Conservation (phyloP, 2,329 filamentous ascomycete genomes). For the Fusarium musae region DNA sequence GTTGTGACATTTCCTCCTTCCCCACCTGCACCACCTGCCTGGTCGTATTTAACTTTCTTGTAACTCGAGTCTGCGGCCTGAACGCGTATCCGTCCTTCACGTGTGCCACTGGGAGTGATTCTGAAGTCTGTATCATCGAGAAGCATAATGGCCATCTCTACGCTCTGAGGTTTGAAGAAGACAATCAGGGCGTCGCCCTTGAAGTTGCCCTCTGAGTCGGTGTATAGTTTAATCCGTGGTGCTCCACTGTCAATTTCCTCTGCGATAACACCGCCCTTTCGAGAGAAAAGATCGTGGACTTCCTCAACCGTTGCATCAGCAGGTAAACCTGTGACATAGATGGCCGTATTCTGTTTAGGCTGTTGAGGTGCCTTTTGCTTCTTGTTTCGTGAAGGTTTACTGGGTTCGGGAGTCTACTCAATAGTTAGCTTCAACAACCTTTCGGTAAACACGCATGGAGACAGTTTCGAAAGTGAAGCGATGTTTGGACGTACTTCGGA, state of each 20-base stretch:
- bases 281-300: slow-evolving; percentile 83
- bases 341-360: slow-evolving; percentile 81
- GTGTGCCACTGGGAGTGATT: slow-evolving; percentile 63
- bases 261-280: slow-evolving; percentile 88
- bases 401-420: slow-evolving; percentile 41
- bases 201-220: slow-evolving; percentile 81
- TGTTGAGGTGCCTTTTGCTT: slow-evolving; percentile 60
- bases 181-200: slow-evolving; percentile 94
- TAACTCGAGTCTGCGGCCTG: slow-evolving; percentile 89
- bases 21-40: slow-evolving; percentile 44
- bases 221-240: slow-evolving; percentile 93
- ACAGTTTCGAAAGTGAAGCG: neutral
- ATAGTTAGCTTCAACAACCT: slow-evolving; percentile 16
- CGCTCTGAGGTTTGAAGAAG: slow-evolving; percentile 95
- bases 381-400: slow-evolving; percentile 56
- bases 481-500: slow-evolving; percentile 55
- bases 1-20: slow-evolving; percentile 45
- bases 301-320: slow-evolving; percentile 82
- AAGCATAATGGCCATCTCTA: slow-evolving; percentile 83
- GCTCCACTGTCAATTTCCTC: slow-evolving; percentile 91
- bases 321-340: slow-evolving; percentile 92
- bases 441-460: neutral
- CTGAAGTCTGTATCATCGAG: slow-evolving; percentile 87
- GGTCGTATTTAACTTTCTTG: slow-evolving; percentile 83
- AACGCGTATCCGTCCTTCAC: slow-evolving; percentile 77